Conservation (phyloP, 768 basidiomycete genomes). For the Podaxis mareebaensis region DNA sequence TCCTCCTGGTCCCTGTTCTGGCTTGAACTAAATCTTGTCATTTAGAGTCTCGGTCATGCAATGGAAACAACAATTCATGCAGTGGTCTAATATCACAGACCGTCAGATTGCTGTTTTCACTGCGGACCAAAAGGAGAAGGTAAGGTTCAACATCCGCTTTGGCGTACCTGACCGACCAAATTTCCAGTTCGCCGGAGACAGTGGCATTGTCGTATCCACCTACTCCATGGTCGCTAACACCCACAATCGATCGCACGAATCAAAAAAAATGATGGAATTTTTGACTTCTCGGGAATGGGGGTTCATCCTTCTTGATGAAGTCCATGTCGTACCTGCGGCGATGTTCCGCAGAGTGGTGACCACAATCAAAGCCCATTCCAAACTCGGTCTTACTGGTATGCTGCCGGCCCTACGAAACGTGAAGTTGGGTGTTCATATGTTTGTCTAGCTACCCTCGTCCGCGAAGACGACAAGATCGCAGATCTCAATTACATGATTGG, state of each 20-base stretch:
- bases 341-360: slow-evolving; percentile 99
- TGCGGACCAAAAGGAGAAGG: slow-evolving; percentile 97
- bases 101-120: slow-evolving; percentile 97
- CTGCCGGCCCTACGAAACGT: slow-evolving; percentile 16
- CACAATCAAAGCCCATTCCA: slow-evolving; percentile 98
- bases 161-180: background rate
- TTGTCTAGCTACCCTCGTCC: slow-evolving; percentile 85
- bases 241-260: slow-evolving; percentile 96
- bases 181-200: slow-evolving; percentile 88
- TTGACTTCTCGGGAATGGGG: slow-evolving; percentile 99
- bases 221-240: slow-evolving; percentile 99
- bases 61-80: slow-evolving; percentile 98
- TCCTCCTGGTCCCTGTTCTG: background rate
- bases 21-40: slow-evolving; percentile 12
- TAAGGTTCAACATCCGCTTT: slow-evolving; percentile 27
- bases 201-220: slow-evolving; percentile 97
- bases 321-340: slow-evolving; percentile 97
- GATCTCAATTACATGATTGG: slow-evolving; percentile 99
- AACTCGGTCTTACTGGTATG: slow-evolving; percentile 92
- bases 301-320: slow-evolving; percentile 95
- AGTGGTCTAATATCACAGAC: slow-evolving; percentile 98
- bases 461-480: slow-evolving; percentile 98
- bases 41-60: slow-evolving; percentile 91
- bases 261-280: slow-evolving; percentile 99
- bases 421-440: background rate